Evolutionary conservation across 176 grass and related monocot genomes (phyloP).

Genomic region (Bothriochloa decipiens): DNA sequence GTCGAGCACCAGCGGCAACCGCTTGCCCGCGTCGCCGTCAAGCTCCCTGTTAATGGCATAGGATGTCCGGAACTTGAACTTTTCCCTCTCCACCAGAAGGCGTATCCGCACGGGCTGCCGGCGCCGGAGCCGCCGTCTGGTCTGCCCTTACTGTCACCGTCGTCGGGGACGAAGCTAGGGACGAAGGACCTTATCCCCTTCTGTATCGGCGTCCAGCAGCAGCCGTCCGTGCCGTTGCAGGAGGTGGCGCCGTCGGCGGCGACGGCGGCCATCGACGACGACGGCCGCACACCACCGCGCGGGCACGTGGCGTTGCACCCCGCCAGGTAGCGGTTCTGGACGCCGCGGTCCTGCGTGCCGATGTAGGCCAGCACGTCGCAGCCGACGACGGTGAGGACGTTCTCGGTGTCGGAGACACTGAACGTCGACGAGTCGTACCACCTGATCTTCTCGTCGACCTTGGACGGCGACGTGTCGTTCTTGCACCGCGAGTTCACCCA

Average conservation of each 20-base stretch:
- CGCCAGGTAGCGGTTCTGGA: not conserved
- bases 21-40: not conserved
- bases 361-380: constrained; percentile 47
- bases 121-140: not conserved
- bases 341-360: not conserved
- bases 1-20: constrained; percentile 43
- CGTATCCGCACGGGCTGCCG: constrained; percentile 40
- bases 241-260: not conserved
- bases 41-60: constrained; percentile 14
- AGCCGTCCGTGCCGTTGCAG: constrained; percentile 51
- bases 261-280: too few relatives aligned
- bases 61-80: constrained; percentile 33
- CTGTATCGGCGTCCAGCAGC: constrained; percentile 54
- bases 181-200: constrained; percentile 9
- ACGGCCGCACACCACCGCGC: too few relatives aligned
- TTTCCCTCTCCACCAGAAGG: constrained; percentile 37
- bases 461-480: not conserved
- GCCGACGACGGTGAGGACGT: constrained; percentile 58
- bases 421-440: not conserved
- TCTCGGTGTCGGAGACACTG: constrained; percentile 8
- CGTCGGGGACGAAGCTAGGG: not conserved
- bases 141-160: not conserved
- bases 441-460: not conserved
- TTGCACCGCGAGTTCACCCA: constrained; percentile 36
- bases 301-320: constrained; percentile 26